phyloP scores from a whole-genome alignment of 257 asterid genomes.

The Fraxinus excelsior region DNA sequence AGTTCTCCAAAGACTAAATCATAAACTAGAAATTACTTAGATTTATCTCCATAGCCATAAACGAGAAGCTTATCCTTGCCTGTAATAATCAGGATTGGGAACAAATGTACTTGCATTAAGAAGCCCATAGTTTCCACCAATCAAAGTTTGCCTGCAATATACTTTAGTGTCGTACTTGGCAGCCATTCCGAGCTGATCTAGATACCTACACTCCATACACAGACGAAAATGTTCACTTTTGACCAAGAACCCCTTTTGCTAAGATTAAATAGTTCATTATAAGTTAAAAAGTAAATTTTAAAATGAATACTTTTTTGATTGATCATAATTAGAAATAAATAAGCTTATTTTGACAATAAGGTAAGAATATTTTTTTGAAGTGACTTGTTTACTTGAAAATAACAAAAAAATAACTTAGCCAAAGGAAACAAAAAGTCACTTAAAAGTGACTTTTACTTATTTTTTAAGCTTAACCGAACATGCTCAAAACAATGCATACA shows the following conservation, averaged over 20 bases:
- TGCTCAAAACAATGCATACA: background rate
- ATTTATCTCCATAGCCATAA: constrained; percentile 4
- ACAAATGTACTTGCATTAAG: constrained; percentile 61
- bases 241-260: background rate
- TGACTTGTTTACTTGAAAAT: background rate
- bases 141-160: constrained; percentile 82
- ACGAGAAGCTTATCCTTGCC: constrained; percentile 38
- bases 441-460: background rate
- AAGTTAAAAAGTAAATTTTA: background rate
- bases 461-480: background rate
- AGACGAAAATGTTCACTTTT: background rate
- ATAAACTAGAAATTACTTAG: background rate
- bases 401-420: background rate
- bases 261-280: background rate
- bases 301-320: background rate
- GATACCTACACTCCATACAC: constrained; percentile 57
- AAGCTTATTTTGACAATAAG: background rate
- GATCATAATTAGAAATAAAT: background rate
- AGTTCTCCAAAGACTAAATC: background rate
- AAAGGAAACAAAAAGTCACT: background rate
- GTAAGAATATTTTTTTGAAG: background rate
- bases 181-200: constrained; percentile 98
- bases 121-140: constrained; percentile 93
- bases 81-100: constrained; percentile 96
- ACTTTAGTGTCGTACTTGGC: constrained; percentile 76